phyloP scores from a whole-genome alignment of 2,329 filamentous ascomycete genomes.

The Cadophora sp. region DNA sequence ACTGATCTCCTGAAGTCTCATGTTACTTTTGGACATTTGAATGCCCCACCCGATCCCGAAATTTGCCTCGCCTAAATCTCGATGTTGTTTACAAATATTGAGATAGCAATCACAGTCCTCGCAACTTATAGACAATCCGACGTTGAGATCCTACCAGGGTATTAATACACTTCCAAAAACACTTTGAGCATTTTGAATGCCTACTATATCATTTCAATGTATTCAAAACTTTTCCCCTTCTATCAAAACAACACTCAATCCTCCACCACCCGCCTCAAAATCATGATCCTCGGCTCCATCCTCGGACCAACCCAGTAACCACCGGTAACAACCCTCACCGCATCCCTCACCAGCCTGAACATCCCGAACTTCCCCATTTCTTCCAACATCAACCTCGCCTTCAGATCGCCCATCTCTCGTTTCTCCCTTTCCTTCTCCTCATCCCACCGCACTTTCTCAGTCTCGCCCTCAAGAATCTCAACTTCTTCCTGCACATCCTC shows the following conservation, averaged over 20 bases:
- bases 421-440: slow-evolving; percentile 49
- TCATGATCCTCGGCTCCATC: slow-evolving; percentile 55
- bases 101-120: no score
- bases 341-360: slow-evolving; percentile 40
- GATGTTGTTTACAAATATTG: no score
- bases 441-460: slow-evolving; percentile 12
- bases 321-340: slow-evolving; percentile 55
- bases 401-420: slow-evolving; percentile 33
- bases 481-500: slow-evolving; percentile 35
- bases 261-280: slow-evolving; percentile 39
- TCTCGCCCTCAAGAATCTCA: slow-evolving; percentile 20
- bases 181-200: no score
- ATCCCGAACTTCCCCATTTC: slow-evolving; percentile 40
- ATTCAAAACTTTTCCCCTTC: no score
- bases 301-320: slow-evolving; percentile 71
- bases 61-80: no score
- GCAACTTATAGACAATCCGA: no score
- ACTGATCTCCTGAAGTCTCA: no score
- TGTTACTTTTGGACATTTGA: no score
- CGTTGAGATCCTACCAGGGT: no score
- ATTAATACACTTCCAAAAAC: no score
- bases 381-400: slow-evolving; percentile 33
- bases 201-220: no score
- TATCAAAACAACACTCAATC: not conserved
- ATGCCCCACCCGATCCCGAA: no score